Evolutionary conservation across 441 rosid genomes (phyloP).

Genomic region (Syzygium malaccense): DNA sequence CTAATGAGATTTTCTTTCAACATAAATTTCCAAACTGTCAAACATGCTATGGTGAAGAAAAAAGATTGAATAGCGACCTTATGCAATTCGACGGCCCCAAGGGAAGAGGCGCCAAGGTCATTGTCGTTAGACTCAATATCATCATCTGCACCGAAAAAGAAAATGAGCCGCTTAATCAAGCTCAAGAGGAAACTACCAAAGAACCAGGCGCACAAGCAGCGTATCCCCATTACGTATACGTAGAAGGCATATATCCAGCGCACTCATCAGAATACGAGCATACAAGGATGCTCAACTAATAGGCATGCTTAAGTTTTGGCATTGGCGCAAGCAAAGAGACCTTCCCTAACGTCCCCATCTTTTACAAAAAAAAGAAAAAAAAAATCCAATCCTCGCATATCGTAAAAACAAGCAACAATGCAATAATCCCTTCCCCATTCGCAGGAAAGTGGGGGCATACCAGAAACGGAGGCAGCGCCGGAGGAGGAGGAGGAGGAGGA

Average conservation of each 20-base stretch:
- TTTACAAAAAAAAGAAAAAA: not conserved
- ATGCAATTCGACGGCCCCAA: slow-evolving; percentile 22
- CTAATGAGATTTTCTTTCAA: not conserved
- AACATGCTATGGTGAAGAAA: not conserved
- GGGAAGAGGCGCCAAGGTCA: slow-evolving; percentile 17
- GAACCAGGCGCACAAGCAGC: not conserved
- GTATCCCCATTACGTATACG: not conserved
- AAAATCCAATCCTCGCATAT: not conserved
- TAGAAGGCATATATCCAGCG: not conserved
- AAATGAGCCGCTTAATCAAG: not conserved
- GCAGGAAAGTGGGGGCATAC: slow-evolving; percentile 1
- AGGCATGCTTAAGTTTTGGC: not conserved
- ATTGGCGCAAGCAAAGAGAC: not conserved
- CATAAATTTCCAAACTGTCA: not conserved
- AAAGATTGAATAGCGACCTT: slow-evolving; percentile 17
- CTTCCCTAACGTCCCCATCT: not conserved
- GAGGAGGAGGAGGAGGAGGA: slow-evolving; percentile 42
- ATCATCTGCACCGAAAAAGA: slow-evolving; percentile 29
- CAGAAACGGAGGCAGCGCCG: slow-evolving; percentile 34
- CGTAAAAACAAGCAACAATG: not conserved
- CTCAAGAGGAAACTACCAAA: not conserved
- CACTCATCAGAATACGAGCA: not conserved
- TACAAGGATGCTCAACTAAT: not conserved
- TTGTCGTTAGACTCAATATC: slow-evolving; percentile 32
- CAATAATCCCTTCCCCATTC: not conserved